A percentile compares a stretch with the other conserved stretches of the same genome.
These are phyloP conservation scores for Begonia peltatifolia DNA, from an alignment of 306 rosid genomes.

Conservation along the genomic window DNA sequence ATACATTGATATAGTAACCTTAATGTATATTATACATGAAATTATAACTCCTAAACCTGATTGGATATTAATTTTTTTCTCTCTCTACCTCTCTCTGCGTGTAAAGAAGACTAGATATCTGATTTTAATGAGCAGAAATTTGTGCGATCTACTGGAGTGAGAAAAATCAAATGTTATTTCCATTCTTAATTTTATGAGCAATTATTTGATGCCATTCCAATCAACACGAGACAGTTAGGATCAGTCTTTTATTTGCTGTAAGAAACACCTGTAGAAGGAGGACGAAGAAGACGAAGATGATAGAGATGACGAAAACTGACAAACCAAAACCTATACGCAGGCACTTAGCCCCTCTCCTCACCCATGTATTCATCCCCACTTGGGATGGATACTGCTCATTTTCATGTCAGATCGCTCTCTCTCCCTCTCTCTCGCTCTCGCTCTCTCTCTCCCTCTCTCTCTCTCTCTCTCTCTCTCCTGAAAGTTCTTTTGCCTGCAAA, in stretches of 20 bases:
- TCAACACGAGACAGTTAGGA: no score
- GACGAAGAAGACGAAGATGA: background rate
- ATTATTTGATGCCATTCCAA: no score
- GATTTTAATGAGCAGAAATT: no score
- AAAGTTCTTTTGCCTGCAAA: constrained; percentile 9
- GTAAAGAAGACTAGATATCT: no score
- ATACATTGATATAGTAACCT: no score
- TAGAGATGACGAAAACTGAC: constrained; percentile 9
- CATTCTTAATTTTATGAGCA: no score
- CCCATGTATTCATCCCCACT: constrained; percentile 60
- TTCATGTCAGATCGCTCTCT: constrained; percentile 42
- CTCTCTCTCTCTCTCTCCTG: background rate
- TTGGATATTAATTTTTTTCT: no score
- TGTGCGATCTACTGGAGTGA: no score
- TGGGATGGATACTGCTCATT: constrained; percentile 33
- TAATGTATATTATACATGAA: no score
- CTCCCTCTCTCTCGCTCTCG: background rate
- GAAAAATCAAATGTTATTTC: no score
- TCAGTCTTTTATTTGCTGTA: constrained; percentile 11
- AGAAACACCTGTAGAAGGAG: constrained; percentile 26
- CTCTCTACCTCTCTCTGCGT: no score
- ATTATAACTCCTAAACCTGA: no score
- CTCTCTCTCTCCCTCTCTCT: constrained; percentile 4
- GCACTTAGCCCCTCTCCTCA: constrained; percentile 38
- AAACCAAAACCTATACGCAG: constrained; percentile 29